These are phyloP conservation scores for Fusarium tanahbumbuense DNA, from an alignment of 2,329 filamentous ascomycete species.

Conservation along the genomic window DNA sequence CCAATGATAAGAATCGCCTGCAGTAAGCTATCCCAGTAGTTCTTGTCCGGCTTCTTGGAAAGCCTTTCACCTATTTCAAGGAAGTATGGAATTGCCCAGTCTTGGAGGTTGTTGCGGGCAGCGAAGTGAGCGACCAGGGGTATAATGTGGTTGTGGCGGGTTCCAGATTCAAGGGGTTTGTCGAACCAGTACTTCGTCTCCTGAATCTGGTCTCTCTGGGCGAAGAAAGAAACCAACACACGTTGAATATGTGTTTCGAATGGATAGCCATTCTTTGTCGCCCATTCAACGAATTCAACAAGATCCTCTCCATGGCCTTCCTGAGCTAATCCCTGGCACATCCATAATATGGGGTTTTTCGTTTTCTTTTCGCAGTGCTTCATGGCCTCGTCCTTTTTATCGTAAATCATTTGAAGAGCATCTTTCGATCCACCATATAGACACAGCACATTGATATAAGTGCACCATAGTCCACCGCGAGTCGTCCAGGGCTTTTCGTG, in stretches of 20 bases:
- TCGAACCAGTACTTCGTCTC: conserved; percentile 76
- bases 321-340: conserved; percentile 67
- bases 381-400: conserved; percentile 46
- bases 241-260: conserved; percentile 61
- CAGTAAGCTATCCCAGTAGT: conserved; percentile 77
- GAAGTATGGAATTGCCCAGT: conserved; percentile 73
- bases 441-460: conserved; percentile 58
- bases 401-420: conserved; percentile 59
- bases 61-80: conserved; percentile 62
- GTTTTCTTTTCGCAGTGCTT: conserved; percentile 37
- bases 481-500: conserved; percentile 33
- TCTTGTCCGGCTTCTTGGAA: conserved; percentile 58
- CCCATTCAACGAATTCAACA: conserved; percentile 63
- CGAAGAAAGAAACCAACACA: conserved; percentile 72
- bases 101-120: conserved; percentile 66
- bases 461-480: conserved; percentile 46
- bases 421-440: conserved; percentile 66
- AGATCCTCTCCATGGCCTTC: conserved; percentile 70
- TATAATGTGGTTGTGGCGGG: conserved; percentile 43
- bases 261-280: conserved; percentile 60
- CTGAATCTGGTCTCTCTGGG: conserved; percentile 65
- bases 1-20: conserved; percentile 77
- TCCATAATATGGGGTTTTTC: conserved; percentile 44
- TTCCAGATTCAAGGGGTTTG: conserved; percentile 57
- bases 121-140: conserved; percentile 61